A percentile compares a stretch with the other conserved stretches of the same genome.
Conservation (phyloP, 2,329 filamentous ascomycete genomes). For the Aureobasidium sp. region DNA sequence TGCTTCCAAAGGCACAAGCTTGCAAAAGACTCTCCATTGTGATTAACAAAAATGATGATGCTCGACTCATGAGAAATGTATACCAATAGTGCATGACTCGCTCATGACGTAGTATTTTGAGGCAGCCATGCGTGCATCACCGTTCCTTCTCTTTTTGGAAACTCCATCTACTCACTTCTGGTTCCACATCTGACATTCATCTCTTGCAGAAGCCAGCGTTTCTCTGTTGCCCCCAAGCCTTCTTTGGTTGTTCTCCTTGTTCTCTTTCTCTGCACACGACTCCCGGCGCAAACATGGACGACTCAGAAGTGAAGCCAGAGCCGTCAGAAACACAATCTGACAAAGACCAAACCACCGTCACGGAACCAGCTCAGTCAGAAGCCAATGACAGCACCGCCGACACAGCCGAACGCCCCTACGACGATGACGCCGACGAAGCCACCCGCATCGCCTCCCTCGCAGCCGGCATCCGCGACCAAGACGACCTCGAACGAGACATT, state of each 20-base stretch:
- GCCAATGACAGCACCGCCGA: neutral
- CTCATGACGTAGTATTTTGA: neutral
- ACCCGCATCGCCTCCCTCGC: constrained; percentile 31
- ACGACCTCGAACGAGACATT: constrained; percentile 85
- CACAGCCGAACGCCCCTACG: constrained; percentile 2
- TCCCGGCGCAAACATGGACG: constrained; percentile 10
- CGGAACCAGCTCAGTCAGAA: neutral
- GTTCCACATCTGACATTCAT: neutral
- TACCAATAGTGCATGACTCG: constrained; percentile 7
- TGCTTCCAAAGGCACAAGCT: neutral
- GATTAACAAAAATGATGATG: neutral
- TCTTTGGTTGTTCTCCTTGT: neutral
- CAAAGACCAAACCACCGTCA: neutral
- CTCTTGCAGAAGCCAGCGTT: neutral
- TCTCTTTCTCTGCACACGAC: neutral
- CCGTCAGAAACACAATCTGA: neutral
- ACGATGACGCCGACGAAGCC: constrained; percentile 33
- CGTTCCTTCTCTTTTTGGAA: constrained; percentile 4
- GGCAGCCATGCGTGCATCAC: constrained; percentile 7
- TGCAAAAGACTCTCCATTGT: neutral
- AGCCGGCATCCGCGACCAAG: constrained; percentile 63
- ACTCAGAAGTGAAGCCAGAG: neutral
- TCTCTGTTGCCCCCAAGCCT: neutral
- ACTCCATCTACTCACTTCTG: neutral
- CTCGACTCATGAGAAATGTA: neutral